phyloP scores from a whole-genome alignment of 2,329 filamentous ascomycete genomes.

The Chaetomium sp. region DNA sequence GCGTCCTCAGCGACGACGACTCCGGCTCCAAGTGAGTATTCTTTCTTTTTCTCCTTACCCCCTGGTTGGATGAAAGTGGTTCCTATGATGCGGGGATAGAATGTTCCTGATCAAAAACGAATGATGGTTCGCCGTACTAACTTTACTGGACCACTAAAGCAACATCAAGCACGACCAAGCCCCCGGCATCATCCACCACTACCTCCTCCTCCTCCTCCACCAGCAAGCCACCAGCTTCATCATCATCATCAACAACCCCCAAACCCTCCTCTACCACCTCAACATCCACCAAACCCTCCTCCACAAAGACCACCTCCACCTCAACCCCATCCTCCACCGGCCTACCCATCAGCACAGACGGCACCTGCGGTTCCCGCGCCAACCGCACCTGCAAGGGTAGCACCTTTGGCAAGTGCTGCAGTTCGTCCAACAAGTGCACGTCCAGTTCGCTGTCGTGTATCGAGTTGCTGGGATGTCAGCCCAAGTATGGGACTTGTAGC shows the following conservation, averaged over 20 bases:
- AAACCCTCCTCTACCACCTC: too few species aligned
- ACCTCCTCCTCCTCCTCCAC: neutral
- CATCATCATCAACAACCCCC: too few species aligned
- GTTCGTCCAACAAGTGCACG: slow-evolving; percentile 15
- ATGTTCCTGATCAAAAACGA: too few species aligned
- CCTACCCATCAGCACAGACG: slow-evolving; percentile 17
- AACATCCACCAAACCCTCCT: too few species aligned
- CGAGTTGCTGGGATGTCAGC: slow-evolving; percentile 20
- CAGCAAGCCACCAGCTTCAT: too few species aligned
- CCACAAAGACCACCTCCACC: neutral
- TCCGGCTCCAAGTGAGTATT: neutral
- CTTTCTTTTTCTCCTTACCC: too few species aligned
- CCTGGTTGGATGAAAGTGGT: too few species aligned
- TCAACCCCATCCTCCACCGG: slow-evolving; percentile 9
- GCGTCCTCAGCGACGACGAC: neutral
- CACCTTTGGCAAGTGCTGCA: slow-evolving; percentile 21
- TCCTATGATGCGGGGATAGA: too few species aligned
- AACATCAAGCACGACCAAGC: neutral
- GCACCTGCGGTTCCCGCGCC: slow-evolving; percentile 18
- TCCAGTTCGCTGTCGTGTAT: slow-evolving; percentile 19
- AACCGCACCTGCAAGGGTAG: slow-evolving; percentile 21
- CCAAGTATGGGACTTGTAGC: slow-evolving; percentile 19
- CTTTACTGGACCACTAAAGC: neutral
- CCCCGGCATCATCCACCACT: neutral
- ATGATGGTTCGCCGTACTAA: too few species aligned